Conservation (phyloP, 805 yeast genomes). For the Blastobotrys robertii region DNA sequence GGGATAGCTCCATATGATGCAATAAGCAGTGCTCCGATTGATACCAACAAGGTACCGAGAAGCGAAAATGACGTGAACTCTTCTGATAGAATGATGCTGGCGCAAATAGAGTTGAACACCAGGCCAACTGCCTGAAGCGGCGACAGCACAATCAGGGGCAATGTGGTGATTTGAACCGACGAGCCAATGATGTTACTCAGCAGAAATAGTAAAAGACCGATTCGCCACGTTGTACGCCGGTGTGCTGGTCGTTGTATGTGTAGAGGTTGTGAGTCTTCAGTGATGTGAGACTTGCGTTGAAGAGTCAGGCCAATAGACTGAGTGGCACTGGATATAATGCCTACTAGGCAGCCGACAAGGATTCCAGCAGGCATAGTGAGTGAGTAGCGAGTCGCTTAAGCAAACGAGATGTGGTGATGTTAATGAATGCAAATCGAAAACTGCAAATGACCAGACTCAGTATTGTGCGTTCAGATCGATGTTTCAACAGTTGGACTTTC, state of each 20-base stretch:
- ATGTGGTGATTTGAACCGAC: slow-evolving; percentile 69
- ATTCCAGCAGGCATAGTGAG: slow-evolving; percentile 18
- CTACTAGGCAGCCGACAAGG: slow-evolving; percentile 55
- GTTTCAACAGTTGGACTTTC: too few species aligned
- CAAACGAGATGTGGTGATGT: too few species aligned
- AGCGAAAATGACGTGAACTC: slow-evolving; percentile 48
- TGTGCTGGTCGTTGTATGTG: slow-evolving; percentile 23
- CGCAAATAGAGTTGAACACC: slow-evolving; percentile 75
- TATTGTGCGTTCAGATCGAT: too few species aligned
- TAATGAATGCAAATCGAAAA: too few species aligned
- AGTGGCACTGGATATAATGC: slow-evolving; percentile 63
- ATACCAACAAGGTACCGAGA: slow-evolving; percentile 57
- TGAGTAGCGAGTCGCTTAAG: too few species aligned
- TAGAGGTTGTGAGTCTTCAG: slow-evolving; percentile 30
- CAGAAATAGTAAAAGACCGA: slow-evolving; percentile 64
- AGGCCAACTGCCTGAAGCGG: slow-evolving; percentile 82
- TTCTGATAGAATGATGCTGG: slow-evolving; percentile 58
- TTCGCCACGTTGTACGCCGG: slow-evolving; percentile 50
- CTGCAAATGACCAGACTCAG: too few species aligned
- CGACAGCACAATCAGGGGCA: slow-evolving; percentile 69
- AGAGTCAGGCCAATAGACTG: slow-evolving; percentile 77
- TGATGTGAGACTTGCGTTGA: slow-evolving; percentile 67
- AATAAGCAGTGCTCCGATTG: slow-evolving; percentile 65
- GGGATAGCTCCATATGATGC: slow-evolving; percentile 60
- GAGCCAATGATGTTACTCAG: slow-evolving; percentile 72